A percentile compares a stretch with the other conserved stretches of the same genome.
phyloP scores from a whole-genome alignment of 768 basidiomycete genomes.

The Leccinum sublutescens region DNA sequence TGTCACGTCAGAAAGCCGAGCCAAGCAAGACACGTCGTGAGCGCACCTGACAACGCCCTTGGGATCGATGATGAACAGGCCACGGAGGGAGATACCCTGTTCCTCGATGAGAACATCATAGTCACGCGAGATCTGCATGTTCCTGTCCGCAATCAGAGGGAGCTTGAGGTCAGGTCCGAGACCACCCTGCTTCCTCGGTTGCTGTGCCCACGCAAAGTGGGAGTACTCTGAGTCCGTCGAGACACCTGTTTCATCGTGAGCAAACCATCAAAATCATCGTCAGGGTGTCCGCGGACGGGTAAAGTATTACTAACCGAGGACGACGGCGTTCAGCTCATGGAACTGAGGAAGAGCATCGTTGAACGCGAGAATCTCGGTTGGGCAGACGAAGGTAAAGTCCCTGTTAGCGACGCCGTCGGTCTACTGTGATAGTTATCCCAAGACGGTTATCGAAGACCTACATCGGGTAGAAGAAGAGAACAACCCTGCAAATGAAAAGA shows the following conservation, averaged over 20 bases:
- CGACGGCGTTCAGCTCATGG: slow-evolving; percentile 65
- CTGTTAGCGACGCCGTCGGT: slow-evolving; percentile 35
- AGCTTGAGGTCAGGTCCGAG: slow-evolving; percentile 87
- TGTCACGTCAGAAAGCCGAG: background rate
- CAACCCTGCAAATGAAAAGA: slow-evolving; percentile 57
- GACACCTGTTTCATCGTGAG: slow-evolving; percentile 43
- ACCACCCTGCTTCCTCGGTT: slow-evolving; percentile 81
- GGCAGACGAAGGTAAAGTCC: slow-evolving; percentile 89
- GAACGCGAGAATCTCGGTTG: slow-evolving; percentile 96
- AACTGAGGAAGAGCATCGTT: slow-evolving; percentile 82
- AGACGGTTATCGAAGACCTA: slow-evolving; percentile 37
- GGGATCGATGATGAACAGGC: slow-evolving; percentile 84
- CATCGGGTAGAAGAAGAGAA: slow-evolving; percentile 94
- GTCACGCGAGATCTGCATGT: slow-evolving; percentile 75
- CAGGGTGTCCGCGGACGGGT: background rate
- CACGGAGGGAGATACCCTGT: slow-evolving; percentile 84
- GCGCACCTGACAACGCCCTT: slow-evolving; percentile 68
- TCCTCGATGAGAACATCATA: slow-evolving; percentile 91
- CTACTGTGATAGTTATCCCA: background rate
- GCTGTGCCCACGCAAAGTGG: slow-evolving; percentile 84
- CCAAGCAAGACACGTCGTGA: background rate
- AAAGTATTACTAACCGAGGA: slow-evolving; percentile 59
- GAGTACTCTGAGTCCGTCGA: slow-evolving; percentile 91
- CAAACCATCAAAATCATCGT: background rate
- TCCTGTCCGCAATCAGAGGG: slow-evolving; percentile 78